Conservation (phyloP, 345 rosid species). For the Boechera stricta region DNA sequence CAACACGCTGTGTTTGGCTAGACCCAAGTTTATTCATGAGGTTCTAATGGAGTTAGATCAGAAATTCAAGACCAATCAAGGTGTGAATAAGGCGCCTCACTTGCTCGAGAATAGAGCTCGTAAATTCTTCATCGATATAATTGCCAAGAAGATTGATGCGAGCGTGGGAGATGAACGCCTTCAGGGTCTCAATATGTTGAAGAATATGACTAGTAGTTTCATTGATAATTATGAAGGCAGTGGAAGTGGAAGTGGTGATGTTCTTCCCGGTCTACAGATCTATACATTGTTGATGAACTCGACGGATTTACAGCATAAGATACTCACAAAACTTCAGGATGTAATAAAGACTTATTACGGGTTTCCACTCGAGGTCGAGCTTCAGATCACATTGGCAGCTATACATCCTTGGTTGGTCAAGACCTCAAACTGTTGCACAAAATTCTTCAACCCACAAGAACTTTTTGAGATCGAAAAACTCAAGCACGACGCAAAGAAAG, state of each 20-base stretch:
- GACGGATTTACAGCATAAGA: slow-evolving; percentile 66
- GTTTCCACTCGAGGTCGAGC: slow-evolving; percentile 85
- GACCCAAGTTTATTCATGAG: slow-evolving; percentile 83
- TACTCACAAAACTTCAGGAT: slow-evolving; percentile 62
- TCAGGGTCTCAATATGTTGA: slow-evolving; percentile 80
- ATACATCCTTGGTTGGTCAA: slow-evolving; percentile 86
- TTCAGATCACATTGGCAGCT: slow-evolving; percentile 79
- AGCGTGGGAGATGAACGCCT: slow-evolving; percentile 67
- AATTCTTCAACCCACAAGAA: slow-evolving; percentile 59
- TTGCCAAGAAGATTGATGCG: slow-evolving; percentile 83
- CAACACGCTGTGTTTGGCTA: slow-evolving; percentile 89
- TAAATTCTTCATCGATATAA: slow-evolving; percentile 76
- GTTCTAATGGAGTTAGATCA: slow-evolving; percentile 72
- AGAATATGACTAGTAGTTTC: slow-evolving; percentile 72
- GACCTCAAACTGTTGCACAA: slow-evolving; percentile 67
- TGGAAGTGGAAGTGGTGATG: slow-evolving; percentile 52
- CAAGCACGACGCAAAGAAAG: slow-evolving; percentile 65
- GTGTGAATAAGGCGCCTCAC: slow-evolving; percentile 61
- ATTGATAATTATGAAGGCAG: slow-evolving; percentile 84
- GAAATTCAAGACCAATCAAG: slow-evolving; percentile 56
- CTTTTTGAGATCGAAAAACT: slow-evolving; percentile 61
- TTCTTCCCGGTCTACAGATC: slow-evolving; percentile 88
- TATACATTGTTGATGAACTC: slow-evolving; percentile 92
- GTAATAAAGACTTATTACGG: slow-evolving; percentile 63
- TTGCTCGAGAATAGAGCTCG: slow-evolving; percentile 86